Percentiles rank a stretch among this genome's conserved stretches.
Evolutionary conservation across 2,329 filamentous ascomycete genomes (phyloP).

Genomic region (Bipolaris gigantea): DNA sequence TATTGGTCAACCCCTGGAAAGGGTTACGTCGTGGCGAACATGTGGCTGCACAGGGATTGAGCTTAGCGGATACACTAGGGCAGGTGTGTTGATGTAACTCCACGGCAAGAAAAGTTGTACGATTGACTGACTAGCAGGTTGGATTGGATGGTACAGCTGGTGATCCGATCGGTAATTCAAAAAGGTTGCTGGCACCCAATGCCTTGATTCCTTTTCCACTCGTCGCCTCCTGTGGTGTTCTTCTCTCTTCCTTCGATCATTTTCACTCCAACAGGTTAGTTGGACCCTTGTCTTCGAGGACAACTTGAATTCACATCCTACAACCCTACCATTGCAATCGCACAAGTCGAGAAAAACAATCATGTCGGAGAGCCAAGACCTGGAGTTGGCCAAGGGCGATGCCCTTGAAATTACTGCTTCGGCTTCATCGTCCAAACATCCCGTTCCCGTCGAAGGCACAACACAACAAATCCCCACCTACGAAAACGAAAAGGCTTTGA

Average conservation of each 20-base stretch:
- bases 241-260: neutral
- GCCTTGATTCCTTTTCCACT: neutral
- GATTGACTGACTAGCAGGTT: constrained; percentile 1
- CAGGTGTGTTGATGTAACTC: constrained; percentile 19
- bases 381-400: constrained; percentile 32
- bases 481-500: constrained; percentile 48
- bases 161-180: constrained; percentile 6
- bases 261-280: neutral
- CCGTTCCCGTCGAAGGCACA: constrained; percentile 32
- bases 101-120: constrained; percentile 13
- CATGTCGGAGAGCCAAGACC: constrained; percentile 30
- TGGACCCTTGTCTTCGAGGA: neutral
- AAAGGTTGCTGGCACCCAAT: constrained; percentile 3
- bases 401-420: constrained; percentile 34
- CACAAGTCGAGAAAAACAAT: constrained; percentile 8
- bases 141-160: neutral
- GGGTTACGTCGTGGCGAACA: constrained; percentile 17
- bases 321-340: neutral
- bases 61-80: neutral
- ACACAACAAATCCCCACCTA: constrained; percentile 40
- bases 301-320: neutral
- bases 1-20: constrained; percentile 13
- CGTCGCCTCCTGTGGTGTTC: neutral
- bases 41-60: constrained; percentile 4
- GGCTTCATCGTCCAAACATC: constrained; percentile 27